Base-by-base conservation (phyloP, 2,329 filamentous ascomycete genomes). In the Ceratocystis cacaofunesta region DNA sequence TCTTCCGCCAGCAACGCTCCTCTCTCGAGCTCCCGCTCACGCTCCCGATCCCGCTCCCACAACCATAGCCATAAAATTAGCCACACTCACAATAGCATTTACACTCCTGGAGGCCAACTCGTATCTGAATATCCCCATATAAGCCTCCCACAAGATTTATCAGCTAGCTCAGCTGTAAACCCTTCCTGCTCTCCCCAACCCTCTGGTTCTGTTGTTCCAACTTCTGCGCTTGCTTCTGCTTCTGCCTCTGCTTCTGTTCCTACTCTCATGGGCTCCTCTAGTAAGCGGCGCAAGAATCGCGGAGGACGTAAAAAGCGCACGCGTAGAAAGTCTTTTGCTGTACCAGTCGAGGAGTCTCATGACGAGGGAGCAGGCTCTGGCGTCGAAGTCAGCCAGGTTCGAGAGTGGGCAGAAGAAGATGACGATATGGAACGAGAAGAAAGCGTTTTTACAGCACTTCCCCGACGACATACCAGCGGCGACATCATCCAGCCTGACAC, bases 251-350 rank as follows among this genome's bases (percentile, higher is more conserved):
- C 58, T 30, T 66, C 36, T 61, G 66, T 50, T 63, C 66, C 30
- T 48, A 65, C 19, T 57, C 25, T 60, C 36, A 65, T 65, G 36
- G 69, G 67, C 67, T 61, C 69, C 69, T 36, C 70, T 71, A 85
- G 86, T 78, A 89, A 90, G 74, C 72, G 75, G 25, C 65, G 67
- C 73, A 88, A 87, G 72, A 87, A 85, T 70, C 84, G 89, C 57
- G 86, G 84, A 41, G 87, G 88, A 46, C 92, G 87, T 79, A 91
- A 90, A 77, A 88, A 88, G 75, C 85, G 84, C 67, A 76, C 84
- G 68, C 83, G 90, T 69, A 83, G 89, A 68, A 89, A 89, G 77
- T 95, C 90, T 7, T 96, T 96, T 72, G 86, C 88, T 28, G 79
- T 82, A 17, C 76, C 83, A 0, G 77, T 83, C 43, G 83, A 85